Evolutionary conservation across 129 eudicot genomes (phyloP).

Genomic region (Mikania micrantha): DNA sequence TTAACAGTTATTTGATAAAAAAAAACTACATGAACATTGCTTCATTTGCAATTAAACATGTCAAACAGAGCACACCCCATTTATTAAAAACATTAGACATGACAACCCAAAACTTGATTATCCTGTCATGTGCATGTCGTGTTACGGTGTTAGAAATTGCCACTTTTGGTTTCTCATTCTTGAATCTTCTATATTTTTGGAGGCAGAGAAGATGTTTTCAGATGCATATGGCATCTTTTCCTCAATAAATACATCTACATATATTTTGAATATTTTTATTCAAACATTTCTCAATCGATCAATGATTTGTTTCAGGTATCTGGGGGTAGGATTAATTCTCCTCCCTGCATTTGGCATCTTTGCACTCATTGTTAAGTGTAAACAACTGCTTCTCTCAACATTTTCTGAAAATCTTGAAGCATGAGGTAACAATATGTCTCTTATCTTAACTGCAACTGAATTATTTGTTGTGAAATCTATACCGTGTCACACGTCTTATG

Average conservation of each 20-base stretch:
- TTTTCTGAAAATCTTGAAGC: conserved; percentile 15
- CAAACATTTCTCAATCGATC: not conserved
- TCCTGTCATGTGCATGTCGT: not conserved
- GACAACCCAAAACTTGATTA: not conserved
- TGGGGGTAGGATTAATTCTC: conserved; percentile 55
- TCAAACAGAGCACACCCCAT: not conserved
- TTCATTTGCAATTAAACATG: not conserved
- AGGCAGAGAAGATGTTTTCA: not conserved
- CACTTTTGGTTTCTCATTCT: not conserved
- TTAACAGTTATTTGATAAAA: not conserved
- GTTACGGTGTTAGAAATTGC: not conserved
- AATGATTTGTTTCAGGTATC: conserved; percentile 59
- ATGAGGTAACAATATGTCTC: conserved; percentile 9
- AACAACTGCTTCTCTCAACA: conserved; percentile 52
- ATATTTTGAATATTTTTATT: not conserved
- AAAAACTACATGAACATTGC: not conserved
- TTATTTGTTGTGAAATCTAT: not conserved
- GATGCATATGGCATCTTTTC: not conserved
- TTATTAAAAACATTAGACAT: not conserved
- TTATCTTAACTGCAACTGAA: not conserved
- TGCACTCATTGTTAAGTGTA: conserved; percentile 41
- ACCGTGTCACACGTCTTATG: not conserved
- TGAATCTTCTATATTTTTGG: not conserved
- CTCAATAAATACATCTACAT: not conserved
- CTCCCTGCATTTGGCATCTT: conserved; percentile 71